Base-by-base conservation (phyloP, 176 grass and related monocot genomes). In the Triticum timopheevii region DNA sequence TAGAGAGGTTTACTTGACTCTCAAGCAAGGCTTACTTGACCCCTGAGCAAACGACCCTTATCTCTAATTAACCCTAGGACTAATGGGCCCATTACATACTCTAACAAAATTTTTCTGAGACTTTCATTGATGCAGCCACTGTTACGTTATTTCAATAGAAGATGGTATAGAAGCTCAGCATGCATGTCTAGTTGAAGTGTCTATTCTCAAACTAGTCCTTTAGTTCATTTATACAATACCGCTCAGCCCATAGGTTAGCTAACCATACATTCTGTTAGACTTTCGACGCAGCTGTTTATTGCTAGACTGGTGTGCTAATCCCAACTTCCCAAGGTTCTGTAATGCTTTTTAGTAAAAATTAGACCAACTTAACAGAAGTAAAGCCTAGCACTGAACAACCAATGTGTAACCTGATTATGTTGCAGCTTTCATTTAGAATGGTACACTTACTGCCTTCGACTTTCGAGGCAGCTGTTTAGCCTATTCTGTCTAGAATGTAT, bases 91-190 rank as follows among this genome's bases (percentile, higher is more conserved):
- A n/a, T n/a, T n/a, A n/a, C n/a, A n/a, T n/a, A n/a, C n/a, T n/a
- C n/a, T n/a, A n/a, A n/a, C n/a, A n/a, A 33, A 75, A 85, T 35
- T 42, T 61, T 61, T 80, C 50, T 27, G 49, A 34, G 17, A 59
- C 27, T 47, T n/a, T 78, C 72, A 40, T 36, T 36, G 61, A 70
- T 61, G 61, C 35, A 69, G 6, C 11, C 59, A 61, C 24, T 83
- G 61, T 38, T 79, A 65, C 65, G 73, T 82, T 33, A 72, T 64
- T n/a, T 65, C 52, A 56, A 68, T 31, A 62, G 76, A 67, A 8
- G 16, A 49, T 56, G 13, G 25, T 22, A 39, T 79, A 84, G 12
- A 79, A 64, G 12, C 44, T 50, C n/a, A 50, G 83, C 6, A 3
- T 36, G 27, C 20, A 65, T 19, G 59, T 8, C 1, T 65, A 33